Evolutionary conservation across 208 protist genomes (phyloP).

Genomic region (Trypanosoma conorhini): DNA sequence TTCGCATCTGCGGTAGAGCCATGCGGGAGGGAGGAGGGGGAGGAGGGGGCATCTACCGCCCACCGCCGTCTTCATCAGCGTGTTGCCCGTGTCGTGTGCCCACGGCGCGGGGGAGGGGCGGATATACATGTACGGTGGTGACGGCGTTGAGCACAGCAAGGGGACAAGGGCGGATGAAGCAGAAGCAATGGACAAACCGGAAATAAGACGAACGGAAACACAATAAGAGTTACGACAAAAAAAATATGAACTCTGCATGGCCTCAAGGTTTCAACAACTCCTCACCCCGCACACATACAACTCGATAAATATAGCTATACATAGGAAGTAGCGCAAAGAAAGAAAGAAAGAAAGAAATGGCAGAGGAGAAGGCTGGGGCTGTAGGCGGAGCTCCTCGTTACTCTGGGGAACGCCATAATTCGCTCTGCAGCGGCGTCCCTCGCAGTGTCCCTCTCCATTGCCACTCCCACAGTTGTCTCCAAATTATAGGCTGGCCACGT

Average conservation of each 20-base stretch:
- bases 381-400: background rate
- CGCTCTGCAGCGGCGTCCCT: background rate
- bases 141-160: background rate
- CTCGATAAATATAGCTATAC: background rate
- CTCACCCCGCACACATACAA: background rate
- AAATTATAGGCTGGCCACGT: background rate
- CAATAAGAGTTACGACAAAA: background rate
- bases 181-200: slow-evolving; percentile 8
- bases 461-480: background rate
- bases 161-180: slow-evolving; percentile 22
- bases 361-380: background rate
- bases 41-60: too few species aligned
- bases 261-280: too few species aligned
- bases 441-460: background rate
- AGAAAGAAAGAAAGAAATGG: slow-evolving; percentile 4
- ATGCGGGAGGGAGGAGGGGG: background rate
- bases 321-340: slow-evolving; percentile 9
- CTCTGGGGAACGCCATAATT: background rate
- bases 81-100: background rate
- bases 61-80: background rate
- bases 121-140: background rate
- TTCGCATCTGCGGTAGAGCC: background rate
- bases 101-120: background rate
- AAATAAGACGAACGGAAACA: background rate
- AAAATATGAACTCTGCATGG: too few species aligned